phyloP scores from a whole-genome alignment of 176 grass and related monocot genomes.

The Oryza nivara region DNA sequence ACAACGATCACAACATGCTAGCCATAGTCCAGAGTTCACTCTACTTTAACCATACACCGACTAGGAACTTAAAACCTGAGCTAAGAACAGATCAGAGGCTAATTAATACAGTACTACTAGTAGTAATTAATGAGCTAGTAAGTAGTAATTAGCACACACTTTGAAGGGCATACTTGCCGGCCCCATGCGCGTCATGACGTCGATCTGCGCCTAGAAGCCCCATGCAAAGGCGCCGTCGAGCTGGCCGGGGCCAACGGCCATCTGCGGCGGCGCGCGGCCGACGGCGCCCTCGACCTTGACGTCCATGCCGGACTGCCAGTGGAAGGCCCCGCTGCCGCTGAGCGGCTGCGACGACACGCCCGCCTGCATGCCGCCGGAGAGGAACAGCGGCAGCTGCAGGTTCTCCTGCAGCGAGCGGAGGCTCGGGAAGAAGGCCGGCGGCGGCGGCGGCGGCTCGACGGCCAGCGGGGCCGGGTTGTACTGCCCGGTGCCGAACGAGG shows the following conservation, averaged over 20 bases:
- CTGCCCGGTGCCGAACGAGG: constrained; percentile 46
- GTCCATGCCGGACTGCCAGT: constrained; percentile 44
- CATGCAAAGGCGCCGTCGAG: constrained; percentile 71
- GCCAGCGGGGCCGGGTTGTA: constrained; percentile 41
- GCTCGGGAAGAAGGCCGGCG: constrained; percentile 43
- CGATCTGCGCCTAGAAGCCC: constrained; percentile 34
- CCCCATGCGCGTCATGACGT: background rate
- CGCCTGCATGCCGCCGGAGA: constrained; percentile 29
- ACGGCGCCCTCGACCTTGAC: constrained; percentile 46
- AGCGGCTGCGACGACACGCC: background rate
- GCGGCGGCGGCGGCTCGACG: constrained; percentile 33
- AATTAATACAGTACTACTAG: background rate
- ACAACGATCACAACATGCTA: background rate
- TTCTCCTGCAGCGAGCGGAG: constrained; percentile 60
- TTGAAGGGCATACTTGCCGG: background rate
- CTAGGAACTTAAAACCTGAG: background rate
- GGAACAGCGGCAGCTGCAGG: constrained; percentile 57
- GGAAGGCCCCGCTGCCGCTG: constrained; percentile 2
- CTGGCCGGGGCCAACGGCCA: constrained; percentile 58
- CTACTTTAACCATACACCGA: background rate
- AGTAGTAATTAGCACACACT: background rate
- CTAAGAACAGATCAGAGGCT: background rate
- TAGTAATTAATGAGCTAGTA: background rate
- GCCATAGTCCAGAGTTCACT: background rate
- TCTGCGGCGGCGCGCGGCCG: constrained; percentile 31